Percentiles rank a stretch among this genome's conserved stretches.
Conservation (phyloP, 1,284 basidiomycete genomes). For the Ustilago crameri region DNA sequence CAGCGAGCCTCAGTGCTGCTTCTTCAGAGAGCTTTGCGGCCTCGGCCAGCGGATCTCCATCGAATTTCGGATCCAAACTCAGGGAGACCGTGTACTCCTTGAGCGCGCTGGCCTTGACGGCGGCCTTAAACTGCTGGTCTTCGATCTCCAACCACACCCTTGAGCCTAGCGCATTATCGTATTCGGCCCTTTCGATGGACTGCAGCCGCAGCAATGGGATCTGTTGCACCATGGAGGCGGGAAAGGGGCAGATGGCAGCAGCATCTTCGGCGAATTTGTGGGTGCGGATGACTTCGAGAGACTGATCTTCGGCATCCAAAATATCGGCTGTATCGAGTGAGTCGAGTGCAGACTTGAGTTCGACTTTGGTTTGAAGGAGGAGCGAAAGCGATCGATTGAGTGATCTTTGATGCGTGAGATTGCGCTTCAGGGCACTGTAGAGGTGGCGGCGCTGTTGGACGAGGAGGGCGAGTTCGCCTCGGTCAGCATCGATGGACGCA, state of each 20-base stretch:
- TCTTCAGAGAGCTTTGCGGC: slow-evolving; percentile 23
- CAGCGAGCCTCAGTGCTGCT: slow-evolving; percentile 19
- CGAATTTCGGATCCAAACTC: slow-evolving; percentile 13
- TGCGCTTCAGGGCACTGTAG: slow-evolving; percentile 17
- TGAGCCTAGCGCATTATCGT: slow-evolving; percentile 28
- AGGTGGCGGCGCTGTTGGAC: slow-evolving; percentile 11
- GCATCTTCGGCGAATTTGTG: slow-evolving; percentile 15
- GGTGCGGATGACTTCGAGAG: slow-evolving; percentile 38
- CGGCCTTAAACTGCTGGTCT: slow-evolving; percentile 25
- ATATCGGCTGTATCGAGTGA: slow-evolving; percentile 44
- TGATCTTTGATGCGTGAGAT: slow-evolving; percentile 15
- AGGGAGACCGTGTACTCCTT: slow-evolving; percentile 22
- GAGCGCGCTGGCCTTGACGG: slow-evolving; percentile 25
- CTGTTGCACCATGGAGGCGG: slow-evolving; percentile 22
- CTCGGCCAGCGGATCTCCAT: slow-evolving; percentile 19
- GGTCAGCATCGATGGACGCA: slow-evolving; percentile 25
- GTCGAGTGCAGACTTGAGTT: slow-evolving; percentile 33
- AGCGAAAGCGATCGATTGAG: slow-evolving; percentile 9
- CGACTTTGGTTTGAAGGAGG: slow-evolving; percentile 21
- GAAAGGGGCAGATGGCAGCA: slow-evolving; percentile 19
- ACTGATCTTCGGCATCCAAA: slow-evolving; percentile 43
- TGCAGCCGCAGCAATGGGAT: slow-evolving; percentile 34
- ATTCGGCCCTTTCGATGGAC: slow-evolving; percentile 42
- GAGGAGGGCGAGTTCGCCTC: slow-evolving; percentile 26
- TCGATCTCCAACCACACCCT: slow-evolving; percentile 33